Evolutionary conservation across 139 green algal species (phyloP), one percentile per base, ranked within the genome.

Genomic region (Asterochloris sp.): DNA sequence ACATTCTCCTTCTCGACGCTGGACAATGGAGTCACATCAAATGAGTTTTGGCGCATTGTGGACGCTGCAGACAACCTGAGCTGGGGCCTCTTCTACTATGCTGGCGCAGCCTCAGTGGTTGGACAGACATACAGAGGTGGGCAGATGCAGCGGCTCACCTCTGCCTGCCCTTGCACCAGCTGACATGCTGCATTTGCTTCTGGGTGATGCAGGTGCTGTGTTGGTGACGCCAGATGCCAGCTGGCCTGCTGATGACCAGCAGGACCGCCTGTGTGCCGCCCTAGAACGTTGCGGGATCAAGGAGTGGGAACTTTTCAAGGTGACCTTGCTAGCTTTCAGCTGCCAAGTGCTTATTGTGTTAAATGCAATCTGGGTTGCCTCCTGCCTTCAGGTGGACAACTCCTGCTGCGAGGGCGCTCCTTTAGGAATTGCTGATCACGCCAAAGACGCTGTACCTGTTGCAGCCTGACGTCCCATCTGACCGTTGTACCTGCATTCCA

Each of bases 21-120:
- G 28, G 96, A 99, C 90, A 99, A 99, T 80, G 96, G 96, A 21
- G 73, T 85, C 62, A 81, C 64, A 26, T 73, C 61, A 26, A 81
- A 73, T 28, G 91, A 97, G 88, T 96, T 90, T 78, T 98, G 95
- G 96, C 87, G 92, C 62, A 96, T 98, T 74, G 83, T 98, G 82
- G 95, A 98, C 84, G 94, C 88, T 62, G 83, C 89, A 1, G 95
- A 98, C 14, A 90, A 92, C 71, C 83, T 98, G 12, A 87, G 84
- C 0, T 98, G 90, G 90, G 91, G 81, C 2, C 81, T 98, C 13
- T 96, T 96, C 79, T 96, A 95, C 85, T 97, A 97, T 85, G 84
- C 79, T 14, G 92, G 92, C 0, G 92, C 91, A 23, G 94, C 92
- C 1, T 87, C 87, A 10, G 86, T 60, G 10, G 87, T 82, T 28